These are phyloP conservation scores for Naumovozyma baii DNA, from an alignment of 805 yeast species.

Conservation along the genomic window DNA sequence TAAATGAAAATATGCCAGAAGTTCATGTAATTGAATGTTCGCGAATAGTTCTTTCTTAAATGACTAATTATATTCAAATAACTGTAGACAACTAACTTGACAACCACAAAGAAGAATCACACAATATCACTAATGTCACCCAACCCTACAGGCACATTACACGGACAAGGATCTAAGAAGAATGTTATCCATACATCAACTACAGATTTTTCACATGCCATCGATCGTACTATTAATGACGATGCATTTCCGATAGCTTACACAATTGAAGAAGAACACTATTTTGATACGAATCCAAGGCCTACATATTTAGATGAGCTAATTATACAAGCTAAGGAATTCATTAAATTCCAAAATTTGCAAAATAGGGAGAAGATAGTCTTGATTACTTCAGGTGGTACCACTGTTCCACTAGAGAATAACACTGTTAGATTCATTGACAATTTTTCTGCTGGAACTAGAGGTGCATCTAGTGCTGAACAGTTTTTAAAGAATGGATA, in stretches of 20 bases:
- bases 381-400: constrained; percentile 91
- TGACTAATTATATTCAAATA: too few relatives aligned
- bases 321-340: constrained; percentile 45
- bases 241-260: constrained; percentile 60
- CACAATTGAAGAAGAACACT: constrained; percentile 58
- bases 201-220: constrained; percentile 64
- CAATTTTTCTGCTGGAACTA: constrained; percentile 93
- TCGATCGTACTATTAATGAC: constrained; percentile 66
- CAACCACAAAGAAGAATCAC: too few relatives aligned
- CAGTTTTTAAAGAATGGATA: constrained; percentile 77
- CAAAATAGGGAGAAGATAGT: constrained; percentile 47
- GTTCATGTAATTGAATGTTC: too few relatives aligned
- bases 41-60: too few relatives aligned
- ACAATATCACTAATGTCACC: not conserved
- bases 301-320: constrained; percentile 67
- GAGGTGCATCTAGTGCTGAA: constrained; percentile 96
- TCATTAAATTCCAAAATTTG: constrained; percentile 46
- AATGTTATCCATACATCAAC: constrained; percentile 46
- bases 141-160: not conserved
- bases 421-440: constrained; percentile 95
- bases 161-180: not conserved
- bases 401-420: constrained; percentile 94
- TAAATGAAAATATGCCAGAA: too few relatives aligned
- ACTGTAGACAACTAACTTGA: too few relatives aligned
- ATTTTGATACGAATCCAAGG: constrained; percentile 61